Base-by-base conservation (phyloP, 257 asterid species). In the Ajuga chamaepitys region DNA sequence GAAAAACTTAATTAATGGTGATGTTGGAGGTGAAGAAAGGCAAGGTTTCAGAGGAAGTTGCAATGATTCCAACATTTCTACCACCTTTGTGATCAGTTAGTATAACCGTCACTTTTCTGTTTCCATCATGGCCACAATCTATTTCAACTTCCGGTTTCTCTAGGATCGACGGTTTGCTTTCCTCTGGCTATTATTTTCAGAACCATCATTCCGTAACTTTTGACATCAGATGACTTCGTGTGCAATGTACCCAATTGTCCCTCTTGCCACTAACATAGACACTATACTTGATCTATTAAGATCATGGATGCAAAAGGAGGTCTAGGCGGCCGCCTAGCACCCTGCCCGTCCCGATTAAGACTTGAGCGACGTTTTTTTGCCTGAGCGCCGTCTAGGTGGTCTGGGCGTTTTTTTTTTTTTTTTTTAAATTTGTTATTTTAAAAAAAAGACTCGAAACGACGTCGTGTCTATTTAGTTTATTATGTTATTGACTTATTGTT, bases 201-300 rank as follows among this genome's bases (percentile, higher is more conserved):
- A 50, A 70, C 52, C 76, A 75, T 54, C 85, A 67, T 78, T 51
- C 77, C 77, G 4, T 70, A 80, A 44, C 82, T 71, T 7, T 80
- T 77, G 0, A 80, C 85, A 44, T 80, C 80, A 0, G 82, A 70
- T 35, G 1, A 76, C 59, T 58, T 80, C 82, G 0, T 82, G 78
- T 34, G 82, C 85, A 58, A 80, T 77, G 11, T 77, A 80, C 17
- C 85, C 85, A 4, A 70, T 56, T 0, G 86, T 81, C 42, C 86
- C 83, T 44, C 78, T 62, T 24, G 80, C 74, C 7, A 9, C 70
- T 13, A 64, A 1, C 75, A 70, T 77, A 0, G 81, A 77, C 6
- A 80, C 58, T 2, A 58, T 35, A 3, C 82, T 80, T 8, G 70
- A 75, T 69, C 68, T 70, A 22, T 63, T 70, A 0, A 62, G 38